A percentile compares a stretch with the other conserved stretches of the same genome.
Evolutionary conservation across 306 rosid species (phyloP).

Genomic region (Styphnolobium japonicum): DNA sequence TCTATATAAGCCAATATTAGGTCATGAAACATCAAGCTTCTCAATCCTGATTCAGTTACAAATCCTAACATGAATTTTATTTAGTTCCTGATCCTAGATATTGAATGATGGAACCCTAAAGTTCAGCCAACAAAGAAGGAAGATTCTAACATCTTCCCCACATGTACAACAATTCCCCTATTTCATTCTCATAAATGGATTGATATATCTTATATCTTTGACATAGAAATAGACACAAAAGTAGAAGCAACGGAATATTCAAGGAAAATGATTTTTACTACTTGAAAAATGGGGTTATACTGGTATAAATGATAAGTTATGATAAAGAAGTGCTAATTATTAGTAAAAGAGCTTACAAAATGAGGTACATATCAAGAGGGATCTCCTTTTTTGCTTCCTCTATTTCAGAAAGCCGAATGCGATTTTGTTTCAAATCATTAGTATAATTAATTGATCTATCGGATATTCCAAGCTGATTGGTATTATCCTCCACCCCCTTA

Average conservation of each 20-base stretch:
- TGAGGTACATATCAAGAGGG: conserved; percentile 90
- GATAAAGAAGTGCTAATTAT: not conserved
- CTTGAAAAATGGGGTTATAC: not conserved
- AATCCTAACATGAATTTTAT: conserved; percentile 6
- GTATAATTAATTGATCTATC: conserved; percentile 55
- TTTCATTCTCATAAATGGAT: conserved; percentile 10
- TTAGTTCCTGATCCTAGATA: not conserved
- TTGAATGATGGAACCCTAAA: not conserved
- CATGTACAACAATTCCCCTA: not conserved
- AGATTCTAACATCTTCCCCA: not conserved
- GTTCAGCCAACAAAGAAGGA: not conserved
- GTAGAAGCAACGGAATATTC: not conserved
- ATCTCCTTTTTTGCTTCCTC: conserved; percentile 85
- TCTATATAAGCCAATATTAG: not conserved
- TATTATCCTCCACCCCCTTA: conserved; percentile 55
- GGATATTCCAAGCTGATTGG: conserved; percentile 48
- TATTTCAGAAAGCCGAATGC: conserved; percentile 63
- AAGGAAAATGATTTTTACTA: not conserved
- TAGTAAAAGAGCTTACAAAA: conserved; percentile 64
- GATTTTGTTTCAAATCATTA: conserved; percentile 80
- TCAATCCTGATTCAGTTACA: not conserved
- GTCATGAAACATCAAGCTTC: conserved; percentile 2
- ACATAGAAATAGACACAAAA: conserved; percentile 14
- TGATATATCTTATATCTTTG: not conserved
- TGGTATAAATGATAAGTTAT: conserved; percentile 6